Base-by-base conservation (phyloP, 768 basidiomycete species). In the Mycena chlorophos region DNA sequence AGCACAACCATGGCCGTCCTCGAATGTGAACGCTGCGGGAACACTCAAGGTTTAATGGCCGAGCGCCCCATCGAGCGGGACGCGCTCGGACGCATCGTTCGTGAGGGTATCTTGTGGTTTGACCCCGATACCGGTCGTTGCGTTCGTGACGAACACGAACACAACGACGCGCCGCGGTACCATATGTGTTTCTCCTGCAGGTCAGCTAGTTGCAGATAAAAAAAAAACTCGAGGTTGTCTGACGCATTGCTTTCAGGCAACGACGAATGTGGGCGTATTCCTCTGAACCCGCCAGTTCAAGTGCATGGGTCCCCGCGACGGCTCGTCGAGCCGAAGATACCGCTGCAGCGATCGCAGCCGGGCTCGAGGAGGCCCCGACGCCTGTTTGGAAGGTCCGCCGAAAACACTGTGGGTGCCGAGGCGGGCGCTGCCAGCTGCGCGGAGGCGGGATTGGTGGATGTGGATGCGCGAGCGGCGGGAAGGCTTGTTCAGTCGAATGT, bases 1-100 rank as follows among this genome's bases (percentile, higher is more conserved):
- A n/a, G n/a, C n/a, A n/a, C n/a, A n/a, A n/a, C n/a, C n/a, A 52
- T 52, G 51, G 39, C 51, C 2, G 42, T 52, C n/a, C 58, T 75
- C 13, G 4, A 52, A 52, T 42, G 51, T 39, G 51, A 52, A 19
- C 20, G 23, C 5, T 42, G 51, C 19, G 38, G 26, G 51, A 52
- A 13, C 4, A 29, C 26, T 1, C 51, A 52, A 22, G 13, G 37
- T 17, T 52, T 52, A 23, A 40, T 40, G 38, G 51, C 42, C 29
- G 5, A 52, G 17, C 51, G 51, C 6, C 51, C 51, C 3, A 52
- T 52, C n/a, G 51, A 27, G 27, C 51, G 51, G 38, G 51, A 52
- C 51, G 39, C 51, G 27, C 39, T 40, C 27, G 51, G 51, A 19
- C 25, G 26, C 39, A 52, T 52, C 27, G 29, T 19, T 17, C 51